Percentiles rank a stretch among this genome's conserved stretches.
Conservation (phyloP, 352 stramenopile species). For the Phytophthora citrophthora region DNA sequence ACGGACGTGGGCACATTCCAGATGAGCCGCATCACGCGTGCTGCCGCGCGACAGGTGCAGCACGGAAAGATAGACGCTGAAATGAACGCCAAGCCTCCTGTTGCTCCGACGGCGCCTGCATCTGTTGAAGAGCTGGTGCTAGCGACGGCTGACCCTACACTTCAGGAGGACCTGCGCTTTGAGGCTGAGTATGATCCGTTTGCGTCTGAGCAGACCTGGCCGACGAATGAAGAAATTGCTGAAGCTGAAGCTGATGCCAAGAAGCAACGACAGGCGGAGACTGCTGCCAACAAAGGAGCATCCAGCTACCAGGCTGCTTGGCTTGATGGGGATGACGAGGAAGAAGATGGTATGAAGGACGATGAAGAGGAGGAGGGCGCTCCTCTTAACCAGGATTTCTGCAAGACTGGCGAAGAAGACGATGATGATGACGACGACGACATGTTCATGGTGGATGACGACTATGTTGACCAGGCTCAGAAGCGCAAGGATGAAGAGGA, state of each 20-base stretch:
- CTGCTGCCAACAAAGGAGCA: slow-evolving; percentile 61
- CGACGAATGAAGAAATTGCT: slow-evolving; percentile 95
- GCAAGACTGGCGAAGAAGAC: slow-evolving; percentile 68
- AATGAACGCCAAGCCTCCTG: slow-evolving; percentile 27
- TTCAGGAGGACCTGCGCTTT: slow-evolving; percentile 86
- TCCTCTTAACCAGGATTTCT: slow-evolving; percentile 81
- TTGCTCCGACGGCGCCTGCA: slow-evolving; percentile 15
- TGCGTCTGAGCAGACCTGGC: slow-evolving; percentile 98
- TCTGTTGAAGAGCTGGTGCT: slow-evolving; percentile 58
- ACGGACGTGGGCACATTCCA: slow-evolving; percentile 96
- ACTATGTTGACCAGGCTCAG: slow-evolving; percentile 64
- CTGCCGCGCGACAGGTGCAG: slow-evolving; percentile 51
- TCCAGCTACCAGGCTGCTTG: slow-evolving; percentile 96
- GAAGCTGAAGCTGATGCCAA: slow-evolving; percentile 79
- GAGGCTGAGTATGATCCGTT: slow-evolving; percentile 94
- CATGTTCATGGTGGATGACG: slow-evolving; percentile 79
- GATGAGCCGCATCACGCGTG: slow-evolving; percentile 75
- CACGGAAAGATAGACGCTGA: slow-evolving; percentile 44
- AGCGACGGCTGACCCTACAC: slow-evolving; percentile 59
- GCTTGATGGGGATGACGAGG: slow-evolving; percentile 83
- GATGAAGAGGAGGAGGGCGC: slow-evolving; percentile 49
- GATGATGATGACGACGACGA: slow-evolving; percentile 78
- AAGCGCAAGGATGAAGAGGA: slow-evolving; percentile 91
- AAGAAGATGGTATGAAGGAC: slow-evolving; percentile 69
- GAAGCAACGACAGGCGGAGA: slow-evolving; percentile 54